Evolutionary conservation across 768 basidiomycete species (phyloP), one percentile per base, ranked within the genome.

Genomic region (Leccinum truebloodii): DNA sequence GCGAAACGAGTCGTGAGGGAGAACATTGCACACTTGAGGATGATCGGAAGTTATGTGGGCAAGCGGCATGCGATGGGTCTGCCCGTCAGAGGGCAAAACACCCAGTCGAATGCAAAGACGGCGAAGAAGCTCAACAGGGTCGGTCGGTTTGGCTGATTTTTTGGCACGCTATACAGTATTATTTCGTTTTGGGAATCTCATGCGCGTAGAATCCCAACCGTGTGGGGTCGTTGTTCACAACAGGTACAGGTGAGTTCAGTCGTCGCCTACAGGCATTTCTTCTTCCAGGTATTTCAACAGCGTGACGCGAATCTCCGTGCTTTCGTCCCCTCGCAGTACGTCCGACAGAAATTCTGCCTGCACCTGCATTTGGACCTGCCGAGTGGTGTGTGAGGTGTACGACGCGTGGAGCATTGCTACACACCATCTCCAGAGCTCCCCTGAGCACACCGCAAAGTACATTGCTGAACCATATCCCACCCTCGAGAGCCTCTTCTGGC

Each of bases 401-500:
- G 55, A 59, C 55, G 52, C 51, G 44, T 54, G 26, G 52, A 24
- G 6, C 34, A 32, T 20, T 13, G 22, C 20, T 57, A 75, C 83
- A 62, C 68, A 97, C 97, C 97, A 99, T 98, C 78, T 99, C 97
- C 54, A 99, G 73, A 37, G 95, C 86, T 3, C 97, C 97, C 55
- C 95, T 80, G 53, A 98, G 75, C 8, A 98, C 96, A 5, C 97
- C 97, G 69, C 95, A 96, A 2, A 97, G 78, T 48, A 98, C 89
- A 75, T 98, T 98, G 75, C 92, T 95, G 74, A 95, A 98, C 93
- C 94, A 97, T 37, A 99, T 76, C 1, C 94, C 95, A 18, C 94
- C 94, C 69, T 96, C 92, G 28, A 95, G 78, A 2, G 85, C 94
- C 65, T 97, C 95, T 55, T 95, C 91, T 0, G 97, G 96, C 22